Percentiles rank a stretch among this genome's conserved stretches.
Conservation (phyloP, 179 eudicot genomes). For the Corrigiola litoralis region DNA sequence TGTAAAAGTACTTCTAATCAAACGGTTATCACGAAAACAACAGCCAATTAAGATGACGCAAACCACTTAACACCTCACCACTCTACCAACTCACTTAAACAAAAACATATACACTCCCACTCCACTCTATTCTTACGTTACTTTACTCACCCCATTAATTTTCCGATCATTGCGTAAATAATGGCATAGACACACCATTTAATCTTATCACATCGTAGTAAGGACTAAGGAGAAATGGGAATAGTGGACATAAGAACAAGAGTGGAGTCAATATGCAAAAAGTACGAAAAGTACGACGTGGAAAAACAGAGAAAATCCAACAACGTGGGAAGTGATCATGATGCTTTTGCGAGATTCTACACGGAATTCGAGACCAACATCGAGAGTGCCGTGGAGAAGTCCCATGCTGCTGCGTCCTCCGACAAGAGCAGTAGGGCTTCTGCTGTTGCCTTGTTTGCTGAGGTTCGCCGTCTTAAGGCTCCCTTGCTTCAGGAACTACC, state of each 20-base stretch:
- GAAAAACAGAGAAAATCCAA: conserved; percentile 23
- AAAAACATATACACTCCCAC: not conserved
- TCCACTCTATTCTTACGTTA: not conserved
- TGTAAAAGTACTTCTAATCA: not conserved
- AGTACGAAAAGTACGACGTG: conserved; percentile 35
- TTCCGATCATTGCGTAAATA: not conserved
- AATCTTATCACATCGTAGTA: too few relatives aligned
- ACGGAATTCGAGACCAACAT: conserved; percentile 24
- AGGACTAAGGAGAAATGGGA: conserved; percentile 15
- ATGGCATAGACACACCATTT: not conserved
- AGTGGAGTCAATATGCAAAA: conserved; percentile 31
- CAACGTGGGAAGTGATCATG: conserved; percentile 15
- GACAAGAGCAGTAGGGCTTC: conserved; percentile 76
- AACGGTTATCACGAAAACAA: not conserved
- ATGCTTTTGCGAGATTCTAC: conserved; percentile 28
- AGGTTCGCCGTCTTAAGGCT: conserved; percentile 73
- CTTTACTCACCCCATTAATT: not conserved
- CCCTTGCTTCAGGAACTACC: conserved; percentile 74
- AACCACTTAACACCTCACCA: not conserved
- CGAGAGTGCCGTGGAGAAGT: conserved; percentile 33
- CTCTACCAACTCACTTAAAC: not conserved
- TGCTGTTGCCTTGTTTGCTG: conserved; percentile 70
- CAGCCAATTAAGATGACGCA: not conserved
- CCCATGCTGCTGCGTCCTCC: conserved; percentile 49
- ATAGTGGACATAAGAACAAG: conserved; percentile 26